These are phyloP conservation scores for Torulaspora quercuum DNA, from an alignment of 805 yeast genomes.

Conservation along the genomic window DNA sequence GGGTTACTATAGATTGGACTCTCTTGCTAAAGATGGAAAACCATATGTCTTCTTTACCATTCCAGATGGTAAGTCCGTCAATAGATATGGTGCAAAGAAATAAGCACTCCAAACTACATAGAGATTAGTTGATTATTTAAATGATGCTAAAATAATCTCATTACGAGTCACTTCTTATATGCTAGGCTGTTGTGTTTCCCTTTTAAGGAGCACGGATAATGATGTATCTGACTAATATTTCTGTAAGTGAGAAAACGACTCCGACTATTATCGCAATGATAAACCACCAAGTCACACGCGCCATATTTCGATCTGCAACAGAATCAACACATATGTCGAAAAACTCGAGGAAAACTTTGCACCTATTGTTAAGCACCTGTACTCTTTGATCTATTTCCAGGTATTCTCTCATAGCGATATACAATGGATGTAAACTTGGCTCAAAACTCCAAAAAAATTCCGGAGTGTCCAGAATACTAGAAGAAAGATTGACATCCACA, in stretches of 20 bases:
- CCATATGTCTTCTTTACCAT: slow-evolving; percentile 82
- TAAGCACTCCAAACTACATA: slow-evolving; percentile 17
- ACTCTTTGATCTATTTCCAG: slow-evolving; percentile 93
- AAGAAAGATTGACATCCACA: slow-evolving; percentile 88
- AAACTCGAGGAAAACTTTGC: slow-evolving; percentile 89
- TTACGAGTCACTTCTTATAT: no score
- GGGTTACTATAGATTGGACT: slow-evolving; percentile 87
- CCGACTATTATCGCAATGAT: slow-evolving; percentile 77
- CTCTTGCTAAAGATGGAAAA: slow-evolving; percentile 50
- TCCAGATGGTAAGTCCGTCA: slow-evolving; percentile 89
- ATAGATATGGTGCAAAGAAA: slow-evolving; percentile 70
- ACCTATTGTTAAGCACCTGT: slow-evolving; percentile 86
- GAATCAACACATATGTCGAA: slow-evolving; percentile 91
- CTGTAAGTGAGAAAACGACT: slow-evolving; percentile 70
- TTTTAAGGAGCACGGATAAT: slow-evolving; percentile 38
- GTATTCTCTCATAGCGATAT: slow-evolving; percentile 84
- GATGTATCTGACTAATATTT: slow-evolving; percentile 57
- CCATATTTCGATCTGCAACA: slow-evolving; percentile 88
- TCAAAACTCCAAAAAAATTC: slow-evolving; percentile 95
- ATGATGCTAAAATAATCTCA: no score
- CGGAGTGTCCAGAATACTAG: slow-evolving; percentile 90
- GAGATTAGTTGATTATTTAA: neutral
- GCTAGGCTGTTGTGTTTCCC: no score
- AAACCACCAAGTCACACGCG: slow-evolving; percentile 85
- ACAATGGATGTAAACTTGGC: slow-evolving; percentile 91